phyloP scores from a whole-genome alignment of 306 rosid genomes.

The Castanospermum australe region DNA sequence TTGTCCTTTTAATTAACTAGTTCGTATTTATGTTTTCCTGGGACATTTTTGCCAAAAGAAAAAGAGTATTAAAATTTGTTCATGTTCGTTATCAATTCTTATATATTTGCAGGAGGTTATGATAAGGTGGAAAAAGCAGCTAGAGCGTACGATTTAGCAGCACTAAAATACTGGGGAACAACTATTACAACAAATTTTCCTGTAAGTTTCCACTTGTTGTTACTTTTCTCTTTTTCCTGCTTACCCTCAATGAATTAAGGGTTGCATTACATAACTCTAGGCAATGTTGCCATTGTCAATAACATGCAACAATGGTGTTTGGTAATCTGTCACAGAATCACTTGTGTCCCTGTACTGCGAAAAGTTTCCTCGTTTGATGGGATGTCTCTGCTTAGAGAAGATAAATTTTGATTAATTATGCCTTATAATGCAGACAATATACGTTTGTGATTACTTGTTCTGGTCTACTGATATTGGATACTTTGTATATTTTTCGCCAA shows the following conservation, averaged over 20 bases:
- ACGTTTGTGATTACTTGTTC: neutral
- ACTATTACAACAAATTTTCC: constrained; percentile 73
- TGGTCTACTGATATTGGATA: neutral
- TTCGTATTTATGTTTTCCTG: neutral
- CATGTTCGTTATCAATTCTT: neutral
- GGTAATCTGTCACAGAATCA: neutral
- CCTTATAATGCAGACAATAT: neutral
- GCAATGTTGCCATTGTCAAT: constrained; percentile 3
- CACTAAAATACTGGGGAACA: constrained; percentile 76
- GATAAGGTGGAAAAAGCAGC: constrained; percentile 82
- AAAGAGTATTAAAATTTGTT: neutral
- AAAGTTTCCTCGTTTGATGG: neutral
- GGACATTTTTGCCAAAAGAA: neutral
- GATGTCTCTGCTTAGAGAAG: neutral
- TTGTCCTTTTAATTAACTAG: neutral
- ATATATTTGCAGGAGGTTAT: constrained; percentile 52
- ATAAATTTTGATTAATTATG: neutral
- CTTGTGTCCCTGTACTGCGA: neutral
- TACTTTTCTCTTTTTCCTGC: neutral
- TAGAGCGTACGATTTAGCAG: constrained; percentile 76
- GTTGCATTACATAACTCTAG: neutral
- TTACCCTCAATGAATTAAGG: neutral
- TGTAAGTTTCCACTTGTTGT: constrained; percentile 24
- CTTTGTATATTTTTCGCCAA: neutral
- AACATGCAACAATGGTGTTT: neutral